Conservation (phyloP, 2,329 filamentous ascomycete species). For the Xylariaceae sp. region DNA sequence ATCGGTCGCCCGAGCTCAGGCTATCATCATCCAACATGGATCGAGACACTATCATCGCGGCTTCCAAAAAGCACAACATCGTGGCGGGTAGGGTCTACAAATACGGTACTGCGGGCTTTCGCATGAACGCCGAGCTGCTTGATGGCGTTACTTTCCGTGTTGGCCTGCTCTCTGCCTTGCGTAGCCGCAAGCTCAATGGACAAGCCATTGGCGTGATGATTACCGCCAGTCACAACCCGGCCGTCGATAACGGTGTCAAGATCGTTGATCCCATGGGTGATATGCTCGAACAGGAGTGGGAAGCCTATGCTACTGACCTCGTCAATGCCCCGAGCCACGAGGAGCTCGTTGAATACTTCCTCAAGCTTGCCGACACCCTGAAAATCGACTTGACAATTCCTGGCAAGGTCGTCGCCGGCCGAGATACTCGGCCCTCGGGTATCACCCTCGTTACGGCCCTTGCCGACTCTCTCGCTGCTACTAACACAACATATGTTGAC, state of each 20-base stretch:
- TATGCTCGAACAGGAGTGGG: slow-evolving; percentile 97
- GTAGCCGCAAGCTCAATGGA: slow-evolving; percentile 86
- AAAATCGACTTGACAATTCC: slow-evolving; percentile 74
- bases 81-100: slow-evolving; percentile 62
- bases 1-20: not conserved
- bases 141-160: slow-evolving; percentile 93
- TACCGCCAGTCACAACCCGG: slow-evolving; percentile 91
- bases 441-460: slow-evolving; percentile 81
- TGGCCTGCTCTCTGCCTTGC: slow-evolving; percentile 84
- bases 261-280: slow-evolving; percentile 97
- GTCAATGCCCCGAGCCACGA: slow-evolving; percentile 83
- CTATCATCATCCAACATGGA: slow-evolving; percentile 51
- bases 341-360: slow-evolving; percentile 76
- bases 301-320: slow-evolving; percentile 83
- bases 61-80: slow-evolving; percentile 67
- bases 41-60: slow-evolving; percentile 59
- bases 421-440: slow-evolving; percentile 92
- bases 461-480: slow-evolving; percentile 77
- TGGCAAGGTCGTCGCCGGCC: slow-evolving; percentile 84
- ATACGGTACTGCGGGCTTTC: slow-evolving; percentile 72
- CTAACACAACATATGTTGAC: slow-evolving; percentile 76
- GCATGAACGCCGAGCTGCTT: slow-evolving; percentile 77
- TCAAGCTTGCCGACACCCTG: slow-evolving; percentile 74
- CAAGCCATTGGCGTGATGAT: slow-evolving; percentile 97
- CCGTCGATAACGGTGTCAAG: slow-evolving; percentile 90